Conservation (phyloP, 371 early-diverging fungal genomes). For the Circinella umbellata region DNA sequence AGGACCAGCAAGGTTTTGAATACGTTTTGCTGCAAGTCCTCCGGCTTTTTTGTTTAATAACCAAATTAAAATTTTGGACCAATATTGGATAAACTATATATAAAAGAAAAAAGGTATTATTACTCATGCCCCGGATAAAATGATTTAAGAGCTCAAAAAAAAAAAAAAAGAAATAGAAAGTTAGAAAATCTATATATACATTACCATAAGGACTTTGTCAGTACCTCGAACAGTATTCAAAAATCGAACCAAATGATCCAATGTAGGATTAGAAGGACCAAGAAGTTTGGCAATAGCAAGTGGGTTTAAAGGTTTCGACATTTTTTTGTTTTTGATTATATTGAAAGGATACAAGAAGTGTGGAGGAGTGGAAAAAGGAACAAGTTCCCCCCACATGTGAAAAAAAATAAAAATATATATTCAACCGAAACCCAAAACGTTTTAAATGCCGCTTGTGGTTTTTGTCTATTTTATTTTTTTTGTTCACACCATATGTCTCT, state of each 20-base stretch:
- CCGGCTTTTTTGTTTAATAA: slow-evolving; percentile 44
- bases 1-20: slow-evolving; percentile 80
- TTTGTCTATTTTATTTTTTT: no score
- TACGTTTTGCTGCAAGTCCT: slow-evolving; percentile 61
- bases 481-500: no score
- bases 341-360: slow-evolving; percentile 1
- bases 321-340: slow-evolving; percentile 7
- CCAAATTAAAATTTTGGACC: slow-evolving; percentile 88
- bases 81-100: slow-evolving; percentile 85
- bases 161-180: background rate
- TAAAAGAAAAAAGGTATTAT: background rate
- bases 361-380: background rate
- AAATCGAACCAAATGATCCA: slow-evolving; percentile 79
- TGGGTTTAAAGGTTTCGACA: slow-evolving; percentile 32
- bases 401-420: background rate
- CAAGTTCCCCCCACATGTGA: background rate
- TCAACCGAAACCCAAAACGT: background rate
- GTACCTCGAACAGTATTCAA: slow-evolving; percentile 82
- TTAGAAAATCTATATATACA: background rate
- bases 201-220: slow-evolving; percentile 95
- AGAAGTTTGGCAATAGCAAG: slow-evolving; percentile 50
- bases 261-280: slow-evolving; percentile 58
- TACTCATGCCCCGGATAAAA: background rate
- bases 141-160: no score
- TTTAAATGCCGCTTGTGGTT: background rate